Evolutionary conservation across 202 grass and related monocot species (phyloP).

Genomic region (Zoysia matrella): DNA sequence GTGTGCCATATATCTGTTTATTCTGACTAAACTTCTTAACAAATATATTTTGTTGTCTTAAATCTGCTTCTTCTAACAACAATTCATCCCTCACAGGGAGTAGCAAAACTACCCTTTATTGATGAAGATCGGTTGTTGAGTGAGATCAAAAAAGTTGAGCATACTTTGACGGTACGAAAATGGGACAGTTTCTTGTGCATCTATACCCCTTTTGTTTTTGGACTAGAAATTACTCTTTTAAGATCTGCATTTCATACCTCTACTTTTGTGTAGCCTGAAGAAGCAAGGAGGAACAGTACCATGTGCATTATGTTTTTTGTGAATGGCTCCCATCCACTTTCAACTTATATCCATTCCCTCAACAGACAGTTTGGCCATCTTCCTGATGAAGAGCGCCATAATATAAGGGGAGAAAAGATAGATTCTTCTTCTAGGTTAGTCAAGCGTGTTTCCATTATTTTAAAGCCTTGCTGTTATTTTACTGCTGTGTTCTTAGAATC

Average conservation of each 20-base stretch:
- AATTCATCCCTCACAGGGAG: conserved; percentile 58
- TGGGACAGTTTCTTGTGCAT: conserved; percentile 26
- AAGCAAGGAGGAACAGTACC: conserved; percentile 92
- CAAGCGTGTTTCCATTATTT: conserved; percentile 30
- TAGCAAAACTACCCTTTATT: conserved; percentile 54
- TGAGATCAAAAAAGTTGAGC: conserved; percentile 94
- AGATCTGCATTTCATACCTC: conserved; percentile 29
- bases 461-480: not conserved
- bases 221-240: conserved; percentile 23
- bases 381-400: conserved; percentile 55
- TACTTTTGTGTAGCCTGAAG: conserved; percentile 71
- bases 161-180: conserved; percentile 80
- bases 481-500: conserved; percentile 3
- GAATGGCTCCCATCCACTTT: conserved; percentile 88
- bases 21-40: conserved; percentile 12
- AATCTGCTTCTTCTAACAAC: conserved; percentile 30
- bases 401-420: conserved; percentile 78
- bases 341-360: conserved; percentile 94
- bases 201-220: conserved; percentile 12
- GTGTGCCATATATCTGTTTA: no score
- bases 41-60: conserved; percentile 14
- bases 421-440: conserved; percentile 84
- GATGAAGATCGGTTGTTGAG: conserved; percentile 68
- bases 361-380: conserved; percentile 77
- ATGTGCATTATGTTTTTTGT: conserved; percentile 97